phyloP scores from a whole-genome alignment of 345 rosid genomes.

The Citrus glauca region DNA sequence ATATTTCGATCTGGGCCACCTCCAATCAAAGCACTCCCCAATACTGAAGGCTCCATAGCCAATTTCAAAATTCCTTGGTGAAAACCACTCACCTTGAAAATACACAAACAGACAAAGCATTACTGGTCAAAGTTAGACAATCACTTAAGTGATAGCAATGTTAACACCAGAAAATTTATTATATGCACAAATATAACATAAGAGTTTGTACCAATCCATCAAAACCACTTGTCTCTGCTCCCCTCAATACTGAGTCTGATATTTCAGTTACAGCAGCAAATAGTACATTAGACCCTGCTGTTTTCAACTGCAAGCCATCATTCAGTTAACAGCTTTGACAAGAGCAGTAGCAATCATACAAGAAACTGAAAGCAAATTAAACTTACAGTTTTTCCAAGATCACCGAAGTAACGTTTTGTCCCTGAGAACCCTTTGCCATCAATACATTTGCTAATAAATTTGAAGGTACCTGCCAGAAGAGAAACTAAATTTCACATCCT shows the following conservation, averaged over 20 bases:
- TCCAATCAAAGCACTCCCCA: slow-evolving; percentile 84
- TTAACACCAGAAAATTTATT: background rate
- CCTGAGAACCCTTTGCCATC: slow-evolving; percentile 73
- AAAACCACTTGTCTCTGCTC: slow-evolving; percentile 92
- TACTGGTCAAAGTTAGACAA: background rate
- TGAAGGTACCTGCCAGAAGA: slow-evolving; percentile 67
- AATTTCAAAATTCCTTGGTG: slow-evolving; percentile 85
- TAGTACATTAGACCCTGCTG: slow-evolving; percentile 83
- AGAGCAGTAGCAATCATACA: slow-evolving; percentile 9
- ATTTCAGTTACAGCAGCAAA: slow-evolving; percentile 86
- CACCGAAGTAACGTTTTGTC: slow-evolving; percentile 91
- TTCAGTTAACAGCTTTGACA: slow-evolving; percentile 15
- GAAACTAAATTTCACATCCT: slow-evolving; percentile 7
- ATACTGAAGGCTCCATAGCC: slow-evolving; percentile 92
- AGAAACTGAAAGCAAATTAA: slow-evolving; percentile 2
- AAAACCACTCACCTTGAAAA: slow-evolving; percentile 69
- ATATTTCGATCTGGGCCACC: slow-evolving; percentile 90
- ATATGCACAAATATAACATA: slow-evolving; percentile 2
- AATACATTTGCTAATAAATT: slow-evolving; percentile 75
- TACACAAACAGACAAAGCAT: slow-evolving; percentile 4
- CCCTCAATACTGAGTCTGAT: slow-evolving; percentile 82
- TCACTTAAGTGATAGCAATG: background rate
- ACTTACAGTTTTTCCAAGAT: slow-evolving; percentile 84
- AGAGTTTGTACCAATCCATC: slow-evolving; percentile 72
- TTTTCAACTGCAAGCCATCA: slow-evolving; percentile 60